Percentiles rank a stretch among this genome's conserved stretches.
Conservation (phyloP, 1,284 basidiomycete genomes). For the Prillingera fragicola region DNA sequence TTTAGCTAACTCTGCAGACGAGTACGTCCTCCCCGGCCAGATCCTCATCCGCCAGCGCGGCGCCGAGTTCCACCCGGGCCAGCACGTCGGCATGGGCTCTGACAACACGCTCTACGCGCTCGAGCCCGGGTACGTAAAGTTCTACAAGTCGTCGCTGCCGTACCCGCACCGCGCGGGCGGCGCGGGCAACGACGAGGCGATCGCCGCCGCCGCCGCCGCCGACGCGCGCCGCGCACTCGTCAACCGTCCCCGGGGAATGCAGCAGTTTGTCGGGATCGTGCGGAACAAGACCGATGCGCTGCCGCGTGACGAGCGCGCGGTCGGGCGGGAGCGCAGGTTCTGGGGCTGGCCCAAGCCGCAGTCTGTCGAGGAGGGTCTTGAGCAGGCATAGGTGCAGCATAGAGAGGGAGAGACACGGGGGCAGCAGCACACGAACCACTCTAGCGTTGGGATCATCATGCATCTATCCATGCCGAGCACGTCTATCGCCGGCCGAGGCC, state of each 20-base stretch:
- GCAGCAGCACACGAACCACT: too few species aligned
- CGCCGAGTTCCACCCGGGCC: conserved; percentile 80
- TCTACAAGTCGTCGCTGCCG: conserved; percentile 57
- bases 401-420: too few species aligned
- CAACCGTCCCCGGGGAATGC: conserved; percentile 45
- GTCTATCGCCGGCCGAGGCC: too few species aligned
- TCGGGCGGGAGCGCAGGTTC: conserved; percentile 53
- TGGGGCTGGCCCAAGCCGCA: conserved; percentile 46
- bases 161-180: conserved; percentile 54
- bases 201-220: conserved; percentile 9
- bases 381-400: too few species aligned
- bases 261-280: conserved; percentile 77
- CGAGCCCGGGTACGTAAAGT: conserved; percentile 82
- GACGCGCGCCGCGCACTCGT: conserved; percentile 19
- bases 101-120: conserved; percentile 88
- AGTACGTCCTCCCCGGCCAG: conserved; percentile 83
- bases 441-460: too few species aligned
- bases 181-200: conserved; percentile 48
- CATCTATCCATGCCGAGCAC: too few species aligned
- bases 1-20: conserved; percentile 55
- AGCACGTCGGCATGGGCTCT: conserved; percentile 81
- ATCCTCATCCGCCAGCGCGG: conserved; percentile 91
- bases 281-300: conserved; percentile 70
- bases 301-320: conserved; percentile 65
- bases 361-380: too few species aligned